Percentiles rank a stretch among this genome's conserved stretches.
Conservation (phyloP, 306 rosid species). For the Casuarina glauca region DNA sequence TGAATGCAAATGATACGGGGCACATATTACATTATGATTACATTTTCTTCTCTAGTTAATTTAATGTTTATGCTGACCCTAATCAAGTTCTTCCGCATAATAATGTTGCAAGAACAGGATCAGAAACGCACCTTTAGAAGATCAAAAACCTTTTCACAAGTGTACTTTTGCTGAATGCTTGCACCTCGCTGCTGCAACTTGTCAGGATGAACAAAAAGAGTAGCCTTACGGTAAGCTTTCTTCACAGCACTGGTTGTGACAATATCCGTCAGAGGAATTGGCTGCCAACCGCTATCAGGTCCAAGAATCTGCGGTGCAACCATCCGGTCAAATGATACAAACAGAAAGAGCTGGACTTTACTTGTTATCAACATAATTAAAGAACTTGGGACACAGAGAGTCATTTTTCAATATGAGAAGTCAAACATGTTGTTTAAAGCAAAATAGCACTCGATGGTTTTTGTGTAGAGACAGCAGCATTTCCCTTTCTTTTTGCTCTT, state of each 20-base stretch:
- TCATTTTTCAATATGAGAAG: not conserved
- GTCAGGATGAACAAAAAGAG: slow-evolving; percentile 94
- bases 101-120: slow-evolving; percentile 1
- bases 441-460: not conserved
- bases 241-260: slow-evolving; percentile 59
- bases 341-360: not conserved
- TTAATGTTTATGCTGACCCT: not conserved
- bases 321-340: slow-evolving; percentile 8
- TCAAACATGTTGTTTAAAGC: not conserved
- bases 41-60: not conserved
- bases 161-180: slow-evolving; percentile 83
- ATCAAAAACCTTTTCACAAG: slow-evolving; percentile 94
- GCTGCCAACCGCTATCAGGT: slow-evolving; percentile 89
- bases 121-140: slow-evolving; percentile 74
- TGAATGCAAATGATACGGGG: not conserved
- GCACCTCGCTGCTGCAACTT: slow-evolving; percentile 97
- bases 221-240: slow-evolving; percentile 87
- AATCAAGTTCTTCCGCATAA: slow-evolving; percentile 2
- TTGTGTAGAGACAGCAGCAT: not conserved
- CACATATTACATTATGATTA: not conserved
- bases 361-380: not conserved
- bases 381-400: not conserved
- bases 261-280: slow-evolving; percentile 76
- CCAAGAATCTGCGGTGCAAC: slow-evolving; percentile 72
- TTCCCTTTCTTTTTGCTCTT: not conserved